Evolutionary conservation across 176 grass and related monocot genomes (phyloP), one percentile per base, ranked within the genome.

Genomic region (Dactylis glomerata): DNA sequence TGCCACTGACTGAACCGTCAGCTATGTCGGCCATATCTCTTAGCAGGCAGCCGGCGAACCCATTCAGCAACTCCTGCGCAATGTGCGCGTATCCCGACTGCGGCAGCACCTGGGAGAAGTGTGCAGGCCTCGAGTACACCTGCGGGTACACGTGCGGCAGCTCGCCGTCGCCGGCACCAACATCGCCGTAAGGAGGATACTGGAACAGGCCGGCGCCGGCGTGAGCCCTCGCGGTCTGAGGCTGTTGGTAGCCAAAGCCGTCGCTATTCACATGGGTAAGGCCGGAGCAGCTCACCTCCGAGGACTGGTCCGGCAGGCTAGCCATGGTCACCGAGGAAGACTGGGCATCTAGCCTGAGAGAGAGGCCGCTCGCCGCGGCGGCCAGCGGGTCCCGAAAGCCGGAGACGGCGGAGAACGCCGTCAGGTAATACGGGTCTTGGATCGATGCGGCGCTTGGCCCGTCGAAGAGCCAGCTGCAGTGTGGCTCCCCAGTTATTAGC

Each of bases 281-380:
- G 50, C 90, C 77, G 59, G 93, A 94, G 81, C 80, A 88, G 83
- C 83, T 90, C 58, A 90, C 86, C 31, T 95, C 93, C 16, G 91
- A 83, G 38, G 80, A 88, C 52, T 78, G 89, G 34, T 92, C 90
- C n/a, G 83, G 73, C 19, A 79, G 38, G 80, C 27, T 85, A 75
- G 38, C 73, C 16, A 77, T 78, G 65, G 73, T 82, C 11, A 81
- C 83, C 3, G 79, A 22, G 8, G 85, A 75, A 38, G 81, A 52
- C 74, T 86, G 65, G 41, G 88, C 86, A n/a, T 66, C 70, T 6
- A 87, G 85, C 61, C 90, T 82, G 16, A 93, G 84, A 26, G 87
- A 87, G 2, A 89, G 80, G 68, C 92, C 92, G 70, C 86, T 93
- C 38, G 79, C 86, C 34, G 80, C 78, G 17, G 77, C 69, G 47